Base-by-base conservation (phyloP, 2,329 filamentous ascomycete species). In the Epichloe baconii region DNA sequence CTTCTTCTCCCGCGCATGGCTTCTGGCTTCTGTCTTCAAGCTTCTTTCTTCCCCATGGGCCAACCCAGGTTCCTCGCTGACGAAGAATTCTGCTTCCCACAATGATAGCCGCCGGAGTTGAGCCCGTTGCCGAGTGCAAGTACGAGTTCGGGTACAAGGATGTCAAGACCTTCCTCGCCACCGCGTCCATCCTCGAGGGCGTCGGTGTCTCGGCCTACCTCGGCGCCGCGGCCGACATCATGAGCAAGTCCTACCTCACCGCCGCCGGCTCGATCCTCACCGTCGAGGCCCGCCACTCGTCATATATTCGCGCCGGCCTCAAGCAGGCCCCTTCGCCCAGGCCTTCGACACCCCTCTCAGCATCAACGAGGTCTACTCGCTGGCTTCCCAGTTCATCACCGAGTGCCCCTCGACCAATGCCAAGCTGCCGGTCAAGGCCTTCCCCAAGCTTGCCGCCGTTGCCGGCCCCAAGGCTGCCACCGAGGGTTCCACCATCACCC, bases 151-250 rank as follows among this genome's bases (percentile, higher is more conserved):
- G 79, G 44, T 69, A 71, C 53, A 81, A 80, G 55, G 71, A 75
- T 54, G 72, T 74, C 62, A 74, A 78, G 55, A 67, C 68, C 21
- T 82, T 82, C 65, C 67, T 85, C 0, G 75, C 74, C 4, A 82
- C 81, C 1, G 81, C 76, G 26, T 76, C 75, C 51, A 80, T 86
- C 59, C 69, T 86, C 34, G 75, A 83, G 51, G 82, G 85, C 59
- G 74, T 82, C 35, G 75, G 82, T 10, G 82, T 86, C 68, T 76
- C 75, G 2, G 69, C 82, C 4, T 83, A 81, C 67, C 68, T 84
- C 56, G 80, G 82, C 41, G 81, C 80, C 17, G 81, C 81, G 5
- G 73, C 74, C 23, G 69, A 71, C 50, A 82, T 85, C 61, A 69
- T 72, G 58, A 72, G 72, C 64, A 79, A 79, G 61, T 65, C 69